Base-by-base conservation (phyloP, 768 basidiomycete genomes). In the Auriscalpium vulgare region DNA sequence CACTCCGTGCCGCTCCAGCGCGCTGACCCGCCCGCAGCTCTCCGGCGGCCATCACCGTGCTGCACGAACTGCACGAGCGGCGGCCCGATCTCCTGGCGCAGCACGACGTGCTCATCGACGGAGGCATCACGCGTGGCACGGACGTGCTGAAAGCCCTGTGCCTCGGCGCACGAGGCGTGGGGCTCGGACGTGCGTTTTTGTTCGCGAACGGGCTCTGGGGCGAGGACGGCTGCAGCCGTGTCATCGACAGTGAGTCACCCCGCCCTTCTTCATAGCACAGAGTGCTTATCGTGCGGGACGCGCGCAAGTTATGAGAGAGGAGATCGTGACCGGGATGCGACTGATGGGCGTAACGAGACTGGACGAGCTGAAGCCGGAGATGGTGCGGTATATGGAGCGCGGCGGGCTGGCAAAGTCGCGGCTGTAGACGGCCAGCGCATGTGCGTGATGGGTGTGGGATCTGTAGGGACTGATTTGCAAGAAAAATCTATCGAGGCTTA, bases 81-180 rank as follows among this genome's bases (percentile, higher is more conserved):
- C 68, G 74, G 55, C 76, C 77, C 1, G 72, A 76, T 57, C 62
- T 77, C 13, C 53, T 76, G n/a, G 56, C 62, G 37, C 63, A 60
- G 35, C 65, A 70, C 35, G 73, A 73, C 55, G 68, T 79, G 16
- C 75, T 73, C 63, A 69, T 78, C 49, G 78, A 79, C 56, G 76
- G 77, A 14, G 77, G 77, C 5, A 68, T 77, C 17, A 60, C 75
- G 29, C 62, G 77, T 51, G 77, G 77, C 1, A 77, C 75, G 37
- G 76, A 78, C 61, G 75, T 77, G 36, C 67, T 78, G 57, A 78
- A 78, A 59, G 77, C 77, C 1, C 65, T 78, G n/a, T 78, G 77
- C 58, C 70, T 78, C 1, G 78, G 78, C 4, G 78, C 78, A 5
- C 71, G 64, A 16, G 75, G 68, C 4, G 74, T 77, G 5, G 78